phyloP scores from a whole-genome alignment of 345 rosid species.

The Ricinus communis region DNA sequence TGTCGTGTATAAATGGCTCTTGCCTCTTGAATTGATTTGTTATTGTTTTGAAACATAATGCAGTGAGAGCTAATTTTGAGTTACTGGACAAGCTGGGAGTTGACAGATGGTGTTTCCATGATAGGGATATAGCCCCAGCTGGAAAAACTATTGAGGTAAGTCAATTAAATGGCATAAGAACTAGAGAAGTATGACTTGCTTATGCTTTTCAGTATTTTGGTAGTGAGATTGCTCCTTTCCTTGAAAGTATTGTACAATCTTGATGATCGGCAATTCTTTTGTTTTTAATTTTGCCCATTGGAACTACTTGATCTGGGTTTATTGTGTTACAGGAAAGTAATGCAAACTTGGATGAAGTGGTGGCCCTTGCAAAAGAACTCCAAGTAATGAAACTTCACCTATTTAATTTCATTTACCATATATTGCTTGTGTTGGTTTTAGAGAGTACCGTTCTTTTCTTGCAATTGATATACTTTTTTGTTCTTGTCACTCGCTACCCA shows the following conservation, averaged over 20 bases:
- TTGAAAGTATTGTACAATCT: background rate
- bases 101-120: constrained; percentile 95
- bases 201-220: background rate
- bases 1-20: background rate
- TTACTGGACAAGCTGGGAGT: constrained; percentile 89
- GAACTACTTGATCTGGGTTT: background rate
- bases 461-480: too few relatives aligned
- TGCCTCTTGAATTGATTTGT: background rate
- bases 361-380: constrained; percentile 90
- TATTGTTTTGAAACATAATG: constrained; percentile 13
- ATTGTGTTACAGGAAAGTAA: constrained; percentile 62
- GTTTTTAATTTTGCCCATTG: background rate
- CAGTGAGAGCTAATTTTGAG: constrained; percentile 99
- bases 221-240: background rate
- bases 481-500: background rate
- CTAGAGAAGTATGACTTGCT: background rate
- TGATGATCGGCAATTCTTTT: background rate
- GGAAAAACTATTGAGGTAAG: constrained; percentile 72
- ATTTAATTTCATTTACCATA: background rate
- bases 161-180: background rate
- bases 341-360: constrained; percentile 86
- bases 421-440: background rate
- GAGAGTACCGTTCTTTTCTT: background rate
- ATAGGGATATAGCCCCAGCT: constrained; percentile 92
- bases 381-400: constrained; percentile 36